phyloP scores from a whole-genome alignment of 2,329 filamentous ascomycete species.

The Xylaria sp. region DNA sequence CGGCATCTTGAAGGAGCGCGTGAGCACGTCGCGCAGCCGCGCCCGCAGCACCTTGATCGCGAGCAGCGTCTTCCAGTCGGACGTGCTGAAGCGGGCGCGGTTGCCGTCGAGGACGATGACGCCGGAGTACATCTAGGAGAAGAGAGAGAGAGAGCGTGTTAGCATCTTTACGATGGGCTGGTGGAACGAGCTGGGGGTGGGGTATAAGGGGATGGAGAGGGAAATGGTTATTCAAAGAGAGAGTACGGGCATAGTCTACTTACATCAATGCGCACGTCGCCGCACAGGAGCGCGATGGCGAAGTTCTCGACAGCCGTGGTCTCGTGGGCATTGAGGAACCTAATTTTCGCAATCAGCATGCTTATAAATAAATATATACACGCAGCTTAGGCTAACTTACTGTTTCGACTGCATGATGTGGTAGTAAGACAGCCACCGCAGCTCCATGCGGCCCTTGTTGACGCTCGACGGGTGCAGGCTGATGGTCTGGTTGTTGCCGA shows the following conservation, averaged over 20 bases:
- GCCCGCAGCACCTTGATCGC: slow-evolving; percentile 81
- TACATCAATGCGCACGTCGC: slow-evolving; percentile 85
- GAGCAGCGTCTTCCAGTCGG: slow-evolving; percentile 88
- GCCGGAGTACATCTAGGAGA: slow-evolving; percentile 78
- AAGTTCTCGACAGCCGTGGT: slow-evolving; percentile 81
- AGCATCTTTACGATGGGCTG: slow-evolving; percentile 2
- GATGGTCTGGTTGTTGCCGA: slow-evolving; percentile 90
- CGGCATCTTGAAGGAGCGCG: slow-evolving; percentile 68
- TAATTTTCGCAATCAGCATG: slow-evolving; percentile 38
- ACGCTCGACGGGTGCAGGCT: slow-evolving; percentile 86
- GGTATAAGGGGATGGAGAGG: not conserved
- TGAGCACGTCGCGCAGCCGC: slow-evolving; percentile 75
- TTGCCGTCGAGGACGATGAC: slow-evolving; percentile 88
- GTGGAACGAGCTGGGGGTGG: not conserved
- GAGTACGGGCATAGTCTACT: slow-evolving; percentile 30
- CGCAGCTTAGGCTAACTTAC: slow-evolving; percentile 47
- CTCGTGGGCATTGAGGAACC: slow-evolving; percentile 87
- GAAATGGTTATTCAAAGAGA: not conserved
- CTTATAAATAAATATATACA: not conserved
- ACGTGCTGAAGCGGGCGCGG: slow-evolving; percentile 77
- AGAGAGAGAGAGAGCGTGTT: too few relatives aligned
- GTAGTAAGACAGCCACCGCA: slow-evolving; percentile 91
- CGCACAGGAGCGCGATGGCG: slow-evolving; percentile 80
- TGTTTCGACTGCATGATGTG: slow-evolving; percentile 93
- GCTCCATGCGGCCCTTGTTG: slow-evolving; percentile 70